A percentile compares a stretch with the other conserved stretches of the same genome.
Evolutionary conservation across 2,329 filamentous ascomycete species (phyloP).

Genomic region (Lasiodiplodia citricola): DNA sequence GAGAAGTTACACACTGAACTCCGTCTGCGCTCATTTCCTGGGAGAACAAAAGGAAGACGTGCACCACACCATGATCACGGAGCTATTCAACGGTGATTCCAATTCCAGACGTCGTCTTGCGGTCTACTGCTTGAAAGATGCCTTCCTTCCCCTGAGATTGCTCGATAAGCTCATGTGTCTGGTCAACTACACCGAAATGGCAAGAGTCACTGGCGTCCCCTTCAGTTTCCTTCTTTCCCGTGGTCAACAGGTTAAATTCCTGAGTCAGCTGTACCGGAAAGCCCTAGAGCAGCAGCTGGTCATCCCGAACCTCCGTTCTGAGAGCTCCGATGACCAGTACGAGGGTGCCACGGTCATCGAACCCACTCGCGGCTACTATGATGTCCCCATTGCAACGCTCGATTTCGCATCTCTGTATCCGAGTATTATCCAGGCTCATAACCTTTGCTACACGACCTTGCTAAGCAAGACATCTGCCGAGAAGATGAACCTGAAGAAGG

Average conservation of each 20-base stretch:
- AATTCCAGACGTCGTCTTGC: conserved; percentile 90
- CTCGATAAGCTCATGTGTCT: conserved; percentile 98
- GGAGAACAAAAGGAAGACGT: conserved; percentile 99
- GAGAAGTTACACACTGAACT: conserved; percentile 96
- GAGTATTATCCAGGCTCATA: conserved; percentile 98
- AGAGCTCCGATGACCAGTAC: conserved; percentile 82
- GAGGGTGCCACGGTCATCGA: conserved; percentile 98
- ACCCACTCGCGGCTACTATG: conserved; percentile 89
- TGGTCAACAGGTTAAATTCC: conserved; percentile 96
- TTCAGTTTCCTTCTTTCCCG: conserved; percentile 93
- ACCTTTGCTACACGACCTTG: conserved; percentile 95
- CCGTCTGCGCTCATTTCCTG: conserved; percentile 91
- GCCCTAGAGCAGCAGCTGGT: conserved; percentile 91
- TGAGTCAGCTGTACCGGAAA: conserved; percentile 96
- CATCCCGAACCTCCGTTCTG: conserved; percentile 81
- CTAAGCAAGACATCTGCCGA: conserved; percentile 80
- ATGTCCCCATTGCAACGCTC: conserved; percentile 91
- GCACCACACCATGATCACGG: conserved; percentile 98
- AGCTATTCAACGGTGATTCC: conserved; percentile 93
- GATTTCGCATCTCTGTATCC: conserved; percentile 99
- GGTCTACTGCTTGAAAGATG: conserved; percentile 96
- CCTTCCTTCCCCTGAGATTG: conserved; percentile 88
- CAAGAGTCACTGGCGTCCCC: conserved; percentile 96
- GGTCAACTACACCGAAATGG: conserved; percentile 99
- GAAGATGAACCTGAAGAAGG: conserved; percentile 77